These are phyloP conservation scores for Eremothecium gossypii DNA, from an alignment of 1,139 yeast species.

Conservation along the genomic window DNA sequence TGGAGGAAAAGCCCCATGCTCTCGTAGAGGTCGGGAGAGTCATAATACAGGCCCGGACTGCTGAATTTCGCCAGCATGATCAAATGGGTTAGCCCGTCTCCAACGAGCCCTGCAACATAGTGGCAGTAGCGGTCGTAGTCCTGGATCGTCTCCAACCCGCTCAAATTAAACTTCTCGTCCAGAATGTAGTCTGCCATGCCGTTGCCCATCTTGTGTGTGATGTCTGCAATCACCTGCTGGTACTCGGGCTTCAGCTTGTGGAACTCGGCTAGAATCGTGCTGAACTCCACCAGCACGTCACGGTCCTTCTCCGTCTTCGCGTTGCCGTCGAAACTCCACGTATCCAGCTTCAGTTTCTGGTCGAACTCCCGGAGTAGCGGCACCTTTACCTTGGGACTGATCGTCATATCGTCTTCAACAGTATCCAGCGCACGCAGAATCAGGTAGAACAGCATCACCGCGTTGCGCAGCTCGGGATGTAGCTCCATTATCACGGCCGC, in stretches of 20 bases:
- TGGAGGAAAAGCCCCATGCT: slow-evolving; percentile 95
- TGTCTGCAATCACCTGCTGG: slow-evolving; percentile 68
- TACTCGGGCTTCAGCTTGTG: slow-evolving; percentile 66
- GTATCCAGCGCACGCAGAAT: slow-evolving; percentile 90
- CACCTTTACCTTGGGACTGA: slow-evolving; percentile 60
- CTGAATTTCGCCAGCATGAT: slow-evolving; percentile 62
- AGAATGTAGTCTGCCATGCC: slow-evolving; percentile 95
- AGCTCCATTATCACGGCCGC: slow-evolving; percentile 87
- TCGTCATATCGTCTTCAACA: slow-evolving; percentile 91
- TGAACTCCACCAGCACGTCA: slow-evolving; percentile 67
- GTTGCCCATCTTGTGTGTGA: slow-evolving; percentile 80
- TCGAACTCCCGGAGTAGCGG: slow-evolving; percentile 67
- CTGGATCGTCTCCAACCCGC: slow-evolving; percentile 66
- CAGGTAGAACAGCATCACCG: slow-evolving; percentile 74
- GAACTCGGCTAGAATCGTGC: slow-evolving; percentile 56
- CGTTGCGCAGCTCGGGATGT: slow-evolving; percentile 80
- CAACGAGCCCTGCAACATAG: slow-evolving; percentile 96
- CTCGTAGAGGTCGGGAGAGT: slow-evolving; percentile 52
- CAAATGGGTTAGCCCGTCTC: slow-evolving; percentile 85
- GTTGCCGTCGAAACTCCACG: slow-evolving; percentile 75
- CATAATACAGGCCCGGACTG: slow-evolving; percentile 40
- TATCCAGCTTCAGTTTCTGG: slow-evolving; percentile 48
- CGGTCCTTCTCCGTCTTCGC: slow-evolving; percentile 77
- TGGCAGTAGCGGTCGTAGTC: slow-evolving; percentile 92
- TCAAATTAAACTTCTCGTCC: slow-evolving; percentile 66